phyloP scores from a whole-genome alignment of 495 filamentous ascomycete genomes.

The Aspergillus taichungensis region DNA sequence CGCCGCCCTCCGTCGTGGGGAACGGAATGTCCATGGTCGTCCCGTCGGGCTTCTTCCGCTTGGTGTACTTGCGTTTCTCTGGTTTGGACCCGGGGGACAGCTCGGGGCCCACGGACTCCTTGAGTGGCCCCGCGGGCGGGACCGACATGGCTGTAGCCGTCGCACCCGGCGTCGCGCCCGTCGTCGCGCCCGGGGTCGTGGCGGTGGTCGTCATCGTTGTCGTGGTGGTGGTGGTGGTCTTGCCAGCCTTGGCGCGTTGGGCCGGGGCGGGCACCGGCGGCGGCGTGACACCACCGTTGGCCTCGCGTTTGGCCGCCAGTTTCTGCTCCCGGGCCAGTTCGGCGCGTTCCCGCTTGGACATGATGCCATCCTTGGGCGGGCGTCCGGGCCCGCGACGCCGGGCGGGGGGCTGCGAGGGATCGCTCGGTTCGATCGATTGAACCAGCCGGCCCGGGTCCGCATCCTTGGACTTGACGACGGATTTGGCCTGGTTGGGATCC shows the following conservation, averaged over 20 bases:
- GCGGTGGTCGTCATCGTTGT: slow-evolving; percentile 1
- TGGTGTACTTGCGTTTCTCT: slow-evolving; percentile 73
- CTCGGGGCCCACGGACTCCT: slow-evolving; percentile 40
- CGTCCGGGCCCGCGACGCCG: slow-evolving; percentile 78
- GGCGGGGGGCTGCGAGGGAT: slow-evolving; percentile 35
- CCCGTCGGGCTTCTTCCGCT: slow-evolving; percentile 55
- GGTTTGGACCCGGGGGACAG: slow-evolving; percentile 44
- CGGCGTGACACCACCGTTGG: slow-evolving; percentile 36
- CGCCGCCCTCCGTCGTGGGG: slow-evolving; percentile 38
- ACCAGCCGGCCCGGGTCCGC: slow-evolving; percentile 18
- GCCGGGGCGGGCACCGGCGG: slow-evolving; percentile 27
- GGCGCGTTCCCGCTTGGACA: slow-evolving; percentile 76
- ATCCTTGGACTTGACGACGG: slow-evolving; percentile 32
- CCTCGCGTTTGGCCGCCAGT: slow-evolving; percentile 39
- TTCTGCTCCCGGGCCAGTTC: slow-evolving; percentile 55
- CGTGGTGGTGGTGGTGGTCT: slow-evolving; percentile 17
- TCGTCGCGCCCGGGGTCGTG: too few relatives aligned
- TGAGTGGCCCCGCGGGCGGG: background rate
- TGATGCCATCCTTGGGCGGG: slow-evolving; percentile 85
- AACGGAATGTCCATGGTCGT: slow-evolving; percentile 33
- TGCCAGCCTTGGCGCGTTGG: slow-evolving; percentile 55
- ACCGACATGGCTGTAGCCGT: too few relatives aligned
- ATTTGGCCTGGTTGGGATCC: slow-evolving; percentile 28
- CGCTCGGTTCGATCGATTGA: slow-evolving; percentile 29
- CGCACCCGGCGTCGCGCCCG: too few relatives aligned